phyloP scores from a whole-genome alignment of 352 stramenopile genomes.

The Elongisporangium prolatum region DNA sequence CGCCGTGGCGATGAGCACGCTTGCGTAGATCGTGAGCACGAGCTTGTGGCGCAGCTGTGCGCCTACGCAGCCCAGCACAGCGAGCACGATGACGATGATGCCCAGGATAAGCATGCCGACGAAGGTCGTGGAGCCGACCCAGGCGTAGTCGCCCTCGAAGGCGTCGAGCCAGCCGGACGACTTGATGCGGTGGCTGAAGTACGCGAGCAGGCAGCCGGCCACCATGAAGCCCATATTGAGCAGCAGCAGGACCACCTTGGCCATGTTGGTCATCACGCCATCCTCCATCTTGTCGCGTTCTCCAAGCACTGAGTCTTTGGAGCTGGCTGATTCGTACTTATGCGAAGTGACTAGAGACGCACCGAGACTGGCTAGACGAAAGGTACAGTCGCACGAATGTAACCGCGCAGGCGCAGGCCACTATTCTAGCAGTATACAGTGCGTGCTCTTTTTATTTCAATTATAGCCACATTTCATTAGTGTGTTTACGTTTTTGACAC shows the following conservation, averaged over 20 bases:
- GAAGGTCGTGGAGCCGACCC: conserved; percentile 58
- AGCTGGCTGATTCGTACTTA: background rate
- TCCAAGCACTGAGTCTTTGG: background rate
- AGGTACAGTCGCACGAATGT: background rate
- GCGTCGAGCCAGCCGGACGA: conserved; percentile 64
- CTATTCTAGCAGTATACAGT: background rate
- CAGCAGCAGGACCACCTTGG: conserved; percentile 75
- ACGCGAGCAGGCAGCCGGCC: conserved; percentile 67
- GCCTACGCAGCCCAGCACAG: conserved; percentile 65
- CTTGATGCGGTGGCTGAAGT: conserved; percentile 72
- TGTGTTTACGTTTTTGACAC: background rate
- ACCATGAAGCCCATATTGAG: conserved; percentile 86
- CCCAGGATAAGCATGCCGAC: conserved; percentile 66
- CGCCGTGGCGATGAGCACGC: conserved; percentile 54
- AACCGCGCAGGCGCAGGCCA: background rate
- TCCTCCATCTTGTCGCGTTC: background rate
- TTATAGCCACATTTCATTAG: background rate
- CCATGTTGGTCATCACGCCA: conserved; percentile 54
- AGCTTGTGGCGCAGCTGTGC: conserved; percentile 64
- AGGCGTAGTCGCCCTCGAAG: conserved; percentile 66
- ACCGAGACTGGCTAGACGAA: background rate
- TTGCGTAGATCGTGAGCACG: conserved; percentile 63
- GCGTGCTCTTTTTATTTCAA: background rate
- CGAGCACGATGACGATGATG: conserved; percentile 58
- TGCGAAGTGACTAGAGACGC: background rate